Percentiles rank a stretch among this genome's conserved stretches.
Evolutionary conservation across 2,329 filamentous ascomycete species (phyloP).

Genomic region (Curvularia eragrostidis): DNA sequence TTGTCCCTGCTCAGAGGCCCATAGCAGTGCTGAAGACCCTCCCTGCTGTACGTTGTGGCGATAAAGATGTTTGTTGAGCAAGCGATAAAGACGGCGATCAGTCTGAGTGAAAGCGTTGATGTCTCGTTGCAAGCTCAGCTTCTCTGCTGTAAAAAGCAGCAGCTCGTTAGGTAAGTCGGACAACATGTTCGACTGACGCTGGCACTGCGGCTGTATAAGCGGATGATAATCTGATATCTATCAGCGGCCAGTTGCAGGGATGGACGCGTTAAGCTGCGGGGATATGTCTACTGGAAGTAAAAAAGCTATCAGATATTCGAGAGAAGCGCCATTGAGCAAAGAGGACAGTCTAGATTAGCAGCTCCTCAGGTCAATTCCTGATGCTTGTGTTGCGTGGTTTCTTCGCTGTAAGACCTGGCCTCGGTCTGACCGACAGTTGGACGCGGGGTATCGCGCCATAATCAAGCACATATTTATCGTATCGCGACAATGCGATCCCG

Average conservation of each 20-base stretch:
- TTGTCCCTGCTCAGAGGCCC: too few relatives aligned
- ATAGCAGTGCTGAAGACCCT: too few relatives aligned
- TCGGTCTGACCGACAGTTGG: not conserved
- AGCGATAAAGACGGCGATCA: too few relatives aligned
- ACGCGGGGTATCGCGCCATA: slow-evolving; percentile 1
- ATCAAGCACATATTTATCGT: not conserved
- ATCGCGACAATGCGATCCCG: not conserved
- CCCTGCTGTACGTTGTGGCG: too few relatives aligned
- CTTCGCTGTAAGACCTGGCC: not conserved
- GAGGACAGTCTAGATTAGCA: not conserved
- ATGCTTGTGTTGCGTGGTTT: not conserved
- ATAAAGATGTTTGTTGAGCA: too few relatives aligned
- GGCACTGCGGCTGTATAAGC: too few relatives aligned
- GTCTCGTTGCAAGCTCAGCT: too few relatives aligned
- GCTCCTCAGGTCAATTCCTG: not conserved
- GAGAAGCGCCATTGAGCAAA: not conserved
- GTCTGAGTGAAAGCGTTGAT: too few relatives aligned
- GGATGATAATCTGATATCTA: too few relatives aligned
- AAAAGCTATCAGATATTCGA: not conserved
- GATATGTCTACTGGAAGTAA: not conserved
- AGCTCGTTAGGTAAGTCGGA: too few relatives aligned
- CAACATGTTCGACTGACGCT: too few relatives aligned
- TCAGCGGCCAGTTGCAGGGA: not conserved
- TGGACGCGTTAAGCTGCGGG: not conserved
- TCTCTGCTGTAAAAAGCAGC: too few relatives aligned